A percentile compares a stretch with the other conserved stretches of the same genome.
Conservation (phyloP, 768 basidiomycete genomes). For the Pisolithus albus region DNA sequence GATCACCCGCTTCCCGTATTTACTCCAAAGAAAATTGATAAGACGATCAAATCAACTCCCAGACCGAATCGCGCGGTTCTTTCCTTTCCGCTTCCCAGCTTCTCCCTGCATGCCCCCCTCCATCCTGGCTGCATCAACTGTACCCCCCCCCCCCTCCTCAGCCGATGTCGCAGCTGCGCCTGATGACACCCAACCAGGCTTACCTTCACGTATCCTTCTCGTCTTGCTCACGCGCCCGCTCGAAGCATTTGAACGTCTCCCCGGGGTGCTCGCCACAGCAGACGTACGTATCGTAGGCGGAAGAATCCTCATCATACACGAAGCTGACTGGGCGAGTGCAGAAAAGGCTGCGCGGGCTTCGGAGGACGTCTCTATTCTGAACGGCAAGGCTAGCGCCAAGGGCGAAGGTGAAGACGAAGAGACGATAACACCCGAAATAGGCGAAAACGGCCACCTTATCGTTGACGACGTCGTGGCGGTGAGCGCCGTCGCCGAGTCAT, state of each 20-base stretch:
- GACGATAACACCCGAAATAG: conserved; percentile 25
- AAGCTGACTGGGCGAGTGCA: conserved; percentile 43
- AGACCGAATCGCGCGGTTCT: conserved; percentile 72
- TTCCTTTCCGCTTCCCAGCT: conserved; percentile 42
- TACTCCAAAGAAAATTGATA: conserved; percentile 74
- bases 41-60: conserved; percentile 68
- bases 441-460: conserved; percentile 21
- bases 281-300: conserved; percentile 80
- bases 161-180: conserved; percentile 4
- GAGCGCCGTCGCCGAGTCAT: conserved; percentile 12
- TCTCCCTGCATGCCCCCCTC: too few relatives aligned
- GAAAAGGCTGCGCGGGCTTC: conserved; percentile 23
- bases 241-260: conserved; percentile 46
- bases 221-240: conserved; percentile 55
- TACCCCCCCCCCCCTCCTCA: too few relatives aligned
- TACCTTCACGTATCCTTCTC: conserved; percentile 48
- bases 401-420: conserved; percentile 34
- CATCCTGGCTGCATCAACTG: background rate
- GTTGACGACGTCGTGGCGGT: conserved; percentile 14
- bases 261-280: conserved; percentile 39
- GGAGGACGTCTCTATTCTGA: background rate
- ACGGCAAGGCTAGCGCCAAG: conserved; percentile 2
- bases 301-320: conserved; percentile 71
- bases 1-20: conserved; percentile 45
- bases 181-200: conserved; percentile 32